phyloP scores from a whole-genome alignment of 2,329 filamentous ascomycete species.

The Scorias spongiosa region DNA sequence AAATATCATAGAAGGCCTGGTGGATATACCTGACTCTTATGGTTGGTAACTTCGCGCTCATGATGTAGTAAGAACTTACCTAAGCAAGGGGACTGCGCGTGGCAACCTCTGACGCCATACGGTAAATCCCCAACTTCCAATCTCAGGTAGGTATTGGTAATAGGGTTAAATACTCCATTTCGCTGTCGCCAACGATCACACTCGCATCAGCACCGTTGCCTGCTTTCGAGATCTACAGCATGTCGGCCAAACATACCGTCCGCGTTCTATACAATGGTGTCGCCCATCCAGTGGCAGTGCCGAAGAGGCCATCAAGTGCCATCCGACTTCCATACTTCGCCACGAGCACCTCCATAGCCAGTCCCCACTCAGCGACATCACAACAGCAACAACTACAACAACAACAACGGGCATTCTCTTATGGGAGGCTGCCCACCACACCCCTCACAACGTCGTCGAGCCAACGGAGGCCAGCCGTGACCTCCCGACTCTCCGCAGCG shows the following conservation, averaged over 20 bases:
- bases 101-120: no score
- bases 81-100: no score
- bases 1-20: no score
- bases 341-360: background rate
- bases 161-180: no score
- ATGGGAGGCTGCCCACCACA: conserved; percentile 7
- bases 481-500: conserved; percentile 7
- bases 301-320: background rate
- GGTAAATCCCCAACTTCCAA: no score
- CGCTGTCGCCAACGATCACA: no score
- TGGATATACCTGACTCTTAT: no score
- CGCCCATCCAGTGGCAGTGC: background rate
- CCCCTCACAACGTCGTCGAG: conserved; percentile 10
- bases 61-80: no score
- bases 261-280: background rate
- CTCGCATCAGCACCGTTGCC: no score
- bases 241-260: background rate
- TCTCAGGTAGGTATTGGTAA: no score
- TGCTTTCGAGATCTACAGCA: background rate
- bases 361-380: background rate
- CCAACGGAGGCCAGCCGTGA: conserved; percentile 11
- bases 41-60: no score
- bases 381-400: background rate
- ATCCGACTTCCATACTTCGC: background rate
- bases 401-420: background rate